Evolutionary conservation across 2,329 filamentous ascomycete genomes (phyloP).

Genomic region (Dothideomycetes sp.): DNA sequence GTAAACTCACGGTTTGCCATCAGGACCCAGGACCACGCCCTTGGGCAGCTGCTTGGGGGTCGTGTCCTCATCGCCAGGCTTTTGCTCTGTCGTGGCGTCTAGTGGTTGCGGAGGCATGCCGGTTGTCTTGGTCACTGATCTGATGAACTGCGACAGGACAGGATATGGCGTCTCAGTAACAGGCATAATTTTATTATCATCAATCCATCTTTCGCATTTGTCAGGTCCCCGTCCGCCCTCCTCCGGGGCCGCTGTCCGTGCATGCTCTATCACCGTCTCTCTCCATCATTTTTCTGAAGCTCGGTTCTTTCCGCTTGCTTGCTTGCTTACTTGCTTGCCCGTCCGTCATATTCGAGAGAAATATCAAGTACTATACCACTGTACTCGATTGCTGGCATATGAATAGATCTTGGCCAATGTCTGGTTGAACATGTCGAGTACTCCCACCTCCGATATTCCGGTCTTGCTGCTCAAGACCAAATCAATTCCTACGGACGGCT

Average conservation of each 20-base stretch:
- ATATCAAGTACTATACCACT: too few species aligned
- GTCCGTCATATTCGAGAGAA: too few species aligned
- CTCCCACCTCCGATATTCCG: conserved; percentile 32
- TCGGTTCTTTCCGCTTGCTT: conserved; percentile 11
- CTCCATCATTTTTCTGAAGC: neutral
- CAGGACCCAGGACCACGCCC: conserved; percentile 65
- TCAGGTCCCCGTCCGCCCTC: conserved; percentile 3
- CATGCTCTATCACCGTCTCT: conserved; percentile 6
- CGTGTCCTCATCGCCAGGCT: conserved; percentile 20
- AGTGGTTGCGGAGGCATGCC: conserved; percentile 30
- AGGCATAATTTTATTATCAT: conserved; percentile 27
- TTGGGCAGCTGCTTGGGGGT: conserved; percentile 52
- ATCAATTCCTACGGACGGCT: conserved; percentile 61
- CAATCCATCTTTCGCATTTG: conserved; percentile 14
- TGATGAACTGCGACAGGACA: conserved; percentile 31
- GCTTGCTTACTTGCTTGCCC: conserved; percentile 8
- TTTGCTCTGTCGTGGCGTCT: conserved; percentile 24
- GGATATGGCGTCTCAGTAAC: conserved; percentile 28
- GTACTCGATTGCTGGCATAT: too few species aligned
- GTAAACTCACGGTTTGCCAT: conserved; percentile 69
- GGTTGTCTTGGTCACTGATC: conserved; percentile 28
- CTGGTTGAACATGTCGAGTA: conserved; percentile 3
- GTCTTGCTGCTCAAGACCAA: conserved; percentile 70
- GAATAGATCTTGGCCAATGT: neutral
- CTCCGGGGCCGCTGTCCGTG: conserved; percentile 11